Evolutionary conservation across 208 protist species (phyloP), one percentile per base, ranked within the genome.

Genomic region (Leishmania arabica): DNA sequence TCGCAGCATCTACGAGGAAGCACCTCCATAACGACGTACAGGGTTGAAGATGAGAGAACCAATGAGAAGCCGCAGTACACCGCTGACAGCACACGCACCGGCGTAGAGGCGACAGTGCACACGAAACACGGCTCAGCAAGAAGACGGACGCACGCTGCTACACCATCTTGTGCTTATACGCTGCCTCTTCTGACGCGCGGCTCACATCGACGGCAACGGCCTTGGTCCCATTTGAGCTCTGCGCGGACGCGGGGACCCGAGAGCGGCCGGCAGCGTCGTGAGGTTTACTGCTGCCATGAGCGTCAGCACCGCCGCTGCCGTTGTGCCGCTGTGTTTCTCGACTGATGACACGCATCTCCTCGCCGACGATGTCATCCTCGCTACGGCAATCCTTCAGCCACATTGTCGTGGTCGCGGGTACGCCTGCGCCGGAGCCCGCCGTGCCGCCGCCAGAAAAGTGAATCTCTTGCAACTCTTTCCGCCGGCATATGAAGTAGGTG

Each of bases 391-490:
- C 53, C 51, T 49, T 70, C 13, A 78, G 6, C 64, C 73, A 72
- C 17, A 51, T 34, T 21, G 53, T 58, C 21, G 51, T 58, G 56
- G 49, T 19, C 17, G 74, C 31, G n/a, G 74, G 64, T n/a, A 62
- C 60, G 24, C 37, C 62, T 27, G 51, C 40, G 13, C 24, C 58
- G 11, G 60, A 15, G 4, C 37, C 40, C 27, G 49, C 54, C 2
- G 37, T 66, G 40, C 51, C 64, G 3, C 73, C 77, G 24, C 56
- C 71, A 76, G 88, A 81, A 40, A 90, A 62, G 40, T 65, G 70
- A 58, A 97, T 91, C 75, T 92, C 90, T 77, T 93, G 88, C 87
- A 97, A 74, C 82, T 97, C 92, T 4, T 84, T 89, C 13, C 86
- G 88, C 17, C 85, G 75, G 76, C 93, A 97, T 1, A 94, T 60